phyloP scores from a whole-genome alignment of 2,329 filamentous ascomycete species.

The Colletotrichum tabaci region DNA sequence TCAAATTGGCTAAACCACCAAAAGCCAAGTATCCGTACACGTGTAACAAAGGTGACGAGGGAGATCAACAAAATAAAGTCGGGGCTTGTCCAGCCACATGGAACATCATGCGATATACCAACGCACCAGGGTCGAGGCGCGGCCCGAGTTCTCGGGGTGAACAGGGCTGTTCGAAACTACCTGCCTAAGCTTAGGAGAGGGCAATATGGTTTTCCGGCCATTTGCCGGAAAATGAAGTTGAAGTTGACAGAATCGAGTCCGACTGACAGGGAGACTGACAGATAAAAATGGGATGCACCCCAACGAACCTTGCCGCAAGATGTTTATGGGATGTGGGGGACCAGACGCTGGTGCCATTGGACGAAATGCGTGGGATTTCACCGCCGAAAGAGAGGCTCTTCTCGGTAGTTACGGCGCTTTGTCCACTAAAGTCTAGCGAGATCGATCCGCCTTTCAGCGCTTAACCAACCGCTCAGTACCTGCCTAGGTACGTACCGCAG shows the following conservation, averaged over 20 bases:
- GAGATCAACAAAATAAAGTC: not conserved
- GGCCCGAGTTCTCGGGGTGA: no score
- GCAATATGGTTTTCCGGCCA: no score
- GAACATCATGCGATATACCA: not conserved
- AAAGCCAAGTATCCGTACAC: conserved; percentile 6
- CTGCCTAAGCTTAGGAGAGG: not conserved
- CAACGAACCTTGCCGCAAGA: not conserved
- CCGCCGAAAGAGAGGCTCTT: not conserved
- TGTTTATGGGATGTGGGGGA: not conserved
- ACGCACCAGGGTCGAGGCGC: no score
- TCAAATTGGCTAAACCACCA: not conserved
- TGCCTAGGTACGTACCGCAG: not conserved
- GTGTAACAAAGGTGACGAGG: not conserved
- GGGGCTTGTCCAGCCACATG: not conserved
- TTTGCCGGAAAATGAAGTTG: not conserved
- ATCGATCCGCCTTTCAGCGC: not conserved
- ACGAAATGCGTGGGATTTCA: not conserved
- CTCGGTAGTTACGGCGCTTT: not conserved
- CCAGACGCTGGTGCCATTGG: not conserved
- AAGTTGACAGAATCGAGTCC: not conserved
- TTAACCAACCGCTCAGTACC: not conserved
- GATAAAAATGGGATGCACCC: not conserved
- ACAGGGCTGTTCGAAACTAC: not conserved
- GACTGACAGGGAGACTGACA: not conserved
- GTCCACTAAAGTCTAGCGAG: not conserved